Percentiles rank a stretch among this genome's conserved stretches.
These are phyloP conservation scores for Pythium diclinum DNA, from an alignment of 352 stramenopile genomes.

Conservation along the genomic window DNA sequence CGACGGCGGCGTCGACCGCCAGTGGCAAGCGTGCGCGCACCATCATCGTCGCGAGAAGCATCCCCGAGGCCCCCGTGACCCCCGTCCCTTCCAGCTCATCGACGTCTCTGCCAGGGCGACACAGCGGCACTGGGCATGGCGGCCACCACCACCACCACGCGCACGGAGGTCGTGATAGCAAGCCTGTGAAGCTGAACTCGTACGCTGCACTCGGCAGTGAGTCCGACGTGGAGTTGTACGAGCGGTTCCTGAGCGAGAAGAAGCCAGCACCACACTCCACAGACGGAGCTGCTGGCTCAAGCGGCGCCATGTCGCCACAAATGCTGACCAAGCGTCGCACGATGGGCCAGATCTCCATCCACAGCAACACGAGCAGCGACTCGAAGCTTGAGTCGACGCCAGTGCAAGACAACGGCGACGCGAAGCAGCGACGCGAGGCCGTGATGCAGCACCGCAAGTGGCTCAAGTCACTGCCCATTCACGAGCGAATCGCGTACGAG, in stretches of 20 bases:
- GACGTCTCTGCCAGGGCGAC: background rate
- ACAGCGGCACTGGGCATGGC: background rate
- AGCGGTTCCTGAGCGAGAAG: conserved; percentile 55
- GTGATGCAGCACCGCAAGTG: conserved; percentile 55
- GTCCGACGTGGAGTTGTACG: conserved; percentile 57
- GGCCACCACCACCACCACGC: background rate
- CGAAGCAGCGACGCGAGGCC: conserved; percentile 42
- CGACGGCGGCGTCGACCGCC: conserved; percentile 35
- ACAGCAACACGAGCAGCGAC: conserved; percentile 3
- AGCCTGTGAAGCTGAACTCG: conserved; percentile 42
- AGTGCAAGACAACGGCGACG: conserved; percentile 25
- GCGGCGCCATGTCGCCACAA: conserved; percentile 28
- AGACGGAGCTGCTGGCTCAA: background rate
- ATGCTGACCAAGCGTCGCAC: conserved; percentile 25
- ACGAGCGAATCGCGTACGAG: conserved; percentile 62
- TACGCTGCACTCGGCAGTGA: conserved; percentile 62
- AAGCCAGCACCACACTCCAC: conserved; percentile 5
- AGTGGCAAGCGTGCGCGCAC: conserved; percentile 42
- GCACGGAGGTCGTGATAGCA: conserved; percentile 21
- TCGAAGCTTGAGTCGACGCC: background rate
- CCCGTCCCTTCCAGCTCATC: conserved; percentile 1
- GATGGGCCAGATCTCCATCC: conserved; percentile 13
- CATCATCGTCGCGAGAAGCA: conserved; percentile 48
- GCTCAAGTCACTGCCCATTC: conserved; percentile 65
- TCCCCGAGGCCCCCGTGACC: conserved; percentile 25